Percentiles rank a stretch among this genome's conserved stretches.
Conservation (phyloP, 2,329 filamentous ascomycete genomes). For the Aspergillus pseudoviridinutans region DNA sequence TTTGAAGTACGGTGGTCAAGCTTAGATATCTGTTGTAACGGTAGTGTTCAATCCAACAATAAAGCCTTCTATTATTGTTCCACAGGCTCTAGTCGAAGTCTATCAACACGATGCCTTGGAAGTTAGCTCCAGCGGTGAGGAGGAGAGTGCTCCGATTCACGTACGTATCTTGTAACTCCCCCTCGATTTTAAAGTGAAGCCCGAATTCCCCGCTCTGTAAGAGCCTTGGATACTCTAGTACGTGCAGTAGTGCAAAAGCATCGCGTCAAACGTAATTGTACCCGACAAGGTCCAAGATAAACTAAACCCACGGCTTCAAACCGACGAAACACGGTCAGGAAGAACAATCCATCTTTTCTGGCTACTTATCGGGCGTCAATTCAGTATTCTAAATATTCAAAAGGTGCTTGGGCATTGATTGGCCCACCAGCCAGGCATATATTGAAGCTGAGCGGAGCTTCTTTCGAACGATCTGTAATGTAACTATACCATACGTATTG, state of each 20-base stretch:
- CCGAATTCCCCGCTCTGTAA: background rate
- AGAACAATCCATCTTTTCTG: background rate
- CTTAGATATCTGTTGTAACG: background rate
- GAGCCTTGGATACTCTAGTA: background rate
- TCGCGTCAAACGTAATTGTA: background rate
- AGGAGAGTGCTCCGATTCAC: constrained; percentile 9
- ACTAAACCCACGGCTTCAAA: background rate
- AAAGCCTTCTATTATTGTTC: background rate
- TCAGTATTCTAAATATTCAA: background rate
- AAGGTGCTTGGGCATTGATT: background rate
- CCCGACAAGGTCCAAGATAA: background rate
- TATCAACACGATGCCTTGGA: background rate
- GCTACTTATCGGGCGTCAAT: background rate
- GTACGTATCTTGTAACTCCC: background rate
- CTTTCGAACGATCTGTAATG: background rate
- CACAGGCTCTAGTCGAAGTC: background rate
- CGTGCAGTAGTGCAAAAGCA: background rate
- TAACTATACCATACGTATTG: background rate
- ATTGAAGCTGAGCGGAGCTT: background rate
- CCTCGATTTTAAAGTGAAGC: background rate
- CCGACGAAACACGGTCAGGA: background rate
- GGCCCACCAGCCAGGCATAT: background rate
- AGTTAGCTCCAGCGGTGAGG: background rate
- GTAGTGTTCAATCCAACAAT: background rate
- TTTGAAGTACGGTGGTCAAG: background rate